Evolutionary conservation across 768 basidiomycete species (phyloP).

Genomic region (Trametes sanguinea): DNA sequence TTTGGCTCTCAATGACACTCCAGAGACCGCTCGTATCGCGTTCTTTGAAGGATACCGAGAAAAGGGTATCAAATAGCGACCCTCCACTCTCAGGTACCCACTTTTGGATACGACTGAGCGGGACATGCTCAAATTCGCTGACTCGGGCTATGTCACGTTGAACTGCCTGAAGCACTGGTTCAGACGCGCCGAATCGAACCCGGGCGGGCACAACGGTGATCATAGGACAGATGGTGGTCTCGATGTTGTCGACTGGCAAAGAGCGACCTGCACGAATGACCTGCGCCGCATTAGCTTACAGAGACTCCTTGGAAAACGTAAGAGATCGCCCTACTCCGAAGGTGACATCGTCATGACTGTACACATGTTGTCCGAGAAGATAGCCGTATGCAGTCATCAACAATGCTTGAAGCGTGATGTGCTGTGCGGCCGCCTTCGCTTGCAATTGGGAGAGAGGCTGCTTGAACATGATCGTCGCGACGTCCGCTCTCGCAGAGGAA

Average conservation of each 20-base stretch:
- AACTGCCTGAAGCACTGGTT: constrained; percentile 23
- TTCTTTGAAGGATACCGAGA: constrained; percentile 34
- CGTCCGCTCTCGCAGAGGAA: constrained; percentile 14
- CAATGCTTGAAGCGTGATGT: constrained; percentile 37
- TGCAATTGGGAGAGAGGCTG: constrained; percentile 26
- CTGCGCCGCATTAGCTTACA: constrained; percentile 15
- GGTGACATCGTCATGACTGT: constrained; percentile 30
- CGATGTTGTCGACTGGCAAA: constrained; percentile 30
- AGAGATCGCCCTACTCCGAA: constrained; percentile 33
- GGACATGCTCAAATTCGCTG: constrained; percentile 34
- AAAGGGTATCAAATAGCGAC: constrained; percentile 34
- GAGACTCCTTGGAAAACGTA: not conserved
- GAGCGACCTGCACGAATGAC: constrained; percentile 36
- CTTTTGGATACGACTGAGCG: constrained; percentile 34
- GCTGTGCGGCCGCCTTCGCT: constrained; percentile 25
- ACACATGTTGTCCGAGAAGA: constrained; percentile 30
- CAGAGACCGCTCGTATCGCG: constrained; percentile 25
- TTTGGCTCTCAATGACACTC: constrained; percentile 33
- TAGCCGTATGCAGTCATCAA: constrained; percentile 33
- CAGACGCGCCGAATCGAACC: constrained; percentile 22
- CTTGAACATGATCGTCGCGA: constrained; percentile 8
- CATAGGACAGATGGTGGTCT: constrained; percentile 30
- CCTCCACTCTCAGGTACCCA: constrained; percentile 29
- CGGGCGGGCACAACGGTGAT: constrained; percentile 35
- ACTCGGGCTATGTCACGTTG: constrained; percentile 33